Evolutionary conservation across 495 filamentous ascomycete genomes (phyloP).

Genomic region (Melanomma pulvis-pyrius): DNA sequence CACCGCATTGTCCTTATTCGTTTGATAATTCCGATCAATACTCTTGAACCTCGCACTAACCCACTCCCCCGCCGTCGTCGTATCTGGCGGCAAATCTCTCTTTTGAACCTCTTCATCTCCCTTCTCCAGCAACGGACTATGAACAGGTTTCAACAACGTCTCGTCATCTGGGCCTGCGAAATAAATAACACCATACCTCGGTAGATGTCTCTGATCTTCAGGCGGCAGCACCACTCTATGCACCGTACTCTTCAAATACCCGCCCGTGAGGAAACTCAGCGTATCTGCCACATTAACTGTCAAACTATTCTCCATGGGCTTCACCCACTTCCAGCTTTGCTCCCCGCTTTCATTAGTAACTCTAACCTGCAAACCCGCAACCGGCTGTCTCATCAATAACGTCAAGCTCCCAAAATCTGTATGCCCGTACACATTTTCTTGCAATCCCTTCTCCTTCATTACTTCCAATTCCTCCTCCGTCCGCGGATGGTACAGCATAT

Average conservation of each 20-base stretch:
- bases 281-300: constrained; percentile 40
- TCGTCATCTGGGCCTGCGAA: constrained; percentile 33
- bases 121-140: constrained; percentile 34
- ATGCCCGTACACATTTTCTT: constrained; percentile 53
- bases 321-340: constrained; percentile 36
- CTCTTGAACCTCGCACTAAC: constrained; percentile 17
- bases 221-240: constrained; percentile 40
- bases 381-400: constrained; percentile 58
- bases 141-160: constrained; percentile 29
- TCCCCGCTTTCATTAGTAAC: constrained; percentile 16
- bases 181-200: constrained; percentile 38
- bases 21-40: constrained; percentile 4
- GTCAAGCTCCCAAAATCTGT: constrained; percentile 58
- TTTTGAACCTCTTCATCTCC: constrained; percentile 15
- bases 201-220: constrained; percentile 29
- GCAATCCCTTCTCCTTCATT: constrained; percentile 47
- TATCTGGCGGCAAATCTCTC: constrained; percentile 17
- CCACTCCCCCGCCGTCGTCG: constrained; percentile 34
- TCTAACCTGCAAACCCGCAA: constrained; percentile 57
- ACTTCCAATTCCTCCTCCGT: constrained; percentile 39
- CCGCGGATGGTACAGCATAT: constrained; percentile 57
- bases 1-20: constrained; percentile 10
- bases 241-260: constrained; percentile 37
- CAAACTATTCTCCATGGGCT: constrained; percentile 30
- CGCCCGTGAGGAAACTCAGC: constrained; percentile 37